A percentile compares a stretch with the other conserved stretches of the same genome.
These are phyloP conservation scores for Scheffersomyces lignosus DNA, from an alignment of 805 yeast genomes.

Conservation along the genomic window DNA sequence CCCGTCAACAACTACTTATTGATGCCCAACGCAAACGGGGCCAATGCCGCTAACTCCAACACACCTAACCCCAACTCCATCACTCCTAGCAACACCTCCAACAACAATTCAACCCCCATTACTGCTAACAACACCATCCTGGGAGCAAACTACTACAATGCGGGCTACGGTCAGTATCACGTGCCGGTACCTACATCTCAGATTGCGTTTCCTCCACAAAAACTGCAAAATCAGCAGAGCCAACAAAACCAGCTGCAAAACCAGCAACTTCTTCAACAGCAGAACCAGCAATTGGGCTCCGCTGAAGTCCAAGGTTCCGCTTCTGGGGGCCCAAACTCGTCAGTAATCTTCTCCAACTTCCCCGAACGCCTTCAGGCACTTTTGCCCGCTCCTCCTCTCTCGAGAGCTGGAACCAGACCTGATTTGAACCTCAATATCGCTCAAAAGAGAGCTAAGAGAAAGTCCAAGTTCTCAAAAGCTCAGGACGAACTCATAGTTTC, in stretches of 20 bases:
- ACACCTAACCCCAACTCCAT: slow-evolving; percentile 5
- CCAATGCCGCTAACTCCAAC: slow-evolving; percentile 1
- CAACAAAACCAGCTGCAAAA: background rate
- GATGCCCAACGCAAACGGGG: slow-evolving; percentile 15
- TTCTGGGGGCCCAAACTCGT: slow-evolving; percentile 3
- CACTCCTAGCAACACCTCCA: slow-evolving; percentile 1
- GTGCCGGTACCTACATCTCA: slow-evolving; percentile 5
- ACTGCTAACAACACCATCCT: background rate
- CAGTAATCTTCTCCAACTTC: slow-evolving; percentile 19
- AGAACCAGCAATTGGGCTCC: slow-evolving; percentile 2
- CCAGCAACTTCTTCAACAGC: slow-evolving; percentile 1
- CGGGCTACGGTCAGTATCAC: too few relatives aligned
- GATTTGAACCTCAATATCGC: slow-evolving; percentile 41
- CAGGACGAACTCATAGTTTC: slow-evolving; percentile 67
- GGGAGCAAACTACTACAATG: slow-evolving; percentile 3
- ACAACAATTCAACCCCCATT: background rate
- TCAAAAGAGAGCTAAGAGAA: slow-evolving; percentile 55
- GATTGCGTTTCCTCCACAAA: slow-evolving; percentile 6
- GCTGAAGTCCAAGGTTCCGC: slow-evolving; percentile 1
- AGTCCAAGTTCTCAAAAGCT: slow-evolving; percentile 66
- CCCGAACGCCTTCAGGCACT: slow-evolving; percentile 28
- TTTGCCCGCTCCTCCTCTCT: slow-evolving; percentile 52
- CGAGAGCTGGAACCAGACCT: slow-evolving; percentile 42
- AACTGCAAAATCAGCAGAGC: slow-evolving; percentile 7
- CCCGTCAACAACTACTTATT: slow-evolving; percentile 23